Conservation (phyloP, 495 filamentous ascomycete genomes). For the Annulohypoxylon moriforme region DNA sequence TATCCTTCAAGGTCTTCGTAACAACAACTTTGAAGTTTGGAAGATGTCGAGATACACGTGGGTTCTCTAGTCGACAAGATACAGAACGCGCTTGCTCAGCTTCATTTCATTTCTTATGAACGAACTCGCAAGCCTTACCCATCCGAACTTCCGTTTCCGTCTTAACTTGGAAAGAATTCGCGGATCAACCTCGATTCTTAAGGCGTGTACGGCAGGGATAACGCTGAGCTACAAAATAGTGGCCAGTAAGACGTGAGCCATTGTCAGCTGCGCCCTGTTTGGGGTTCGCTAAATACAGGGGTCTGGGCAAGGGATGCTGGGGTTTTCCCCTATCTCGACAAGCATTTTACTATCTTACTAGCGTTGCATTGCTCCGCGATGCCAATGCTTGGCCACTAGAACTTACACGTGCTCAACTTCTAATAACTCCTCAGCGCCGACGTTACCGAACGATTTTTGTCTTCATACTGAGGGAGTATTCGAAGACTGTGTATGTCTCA, state of each 20-base stretch:
- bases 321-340: conserved; percentile 6
- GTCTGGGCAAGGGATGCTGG: neutral
- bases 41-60: neutral
- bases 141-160: conserved; percentile 19
- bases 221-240: neutral
- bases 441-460: neutral
- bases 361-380: conserved; percentile 4
- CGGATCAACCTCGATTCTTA: neutral
- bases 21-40: neutral
- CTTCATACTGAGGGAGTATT: neutral
- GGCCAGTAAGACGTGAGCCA: conserved; percentile 17
- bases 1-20: neutral
- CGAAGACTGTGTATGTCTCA: neutral
- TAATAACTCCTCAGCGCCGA: neutral
- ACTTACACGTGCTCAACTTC: conserved; percentile 37
- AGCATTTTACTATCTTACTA: conserved; percentile 24
- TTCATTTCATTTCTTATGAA: neutral
- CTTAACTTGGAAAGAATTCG: neutral
- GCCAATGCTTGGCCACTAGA: conserved; percentile 42
- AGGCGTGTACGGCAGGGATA: neutral
- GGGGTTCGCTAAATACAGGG: conserved; percentile 8
- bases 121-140: neutral
- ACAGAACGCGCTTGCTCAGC: conserved; percentile 1
- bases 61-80: neutral
- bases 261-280: conserved; percentile 26